phyloP scores from a whole-genome alignment of 148 eudicot genomes.

The Chenopodium suecicum region DNA sequence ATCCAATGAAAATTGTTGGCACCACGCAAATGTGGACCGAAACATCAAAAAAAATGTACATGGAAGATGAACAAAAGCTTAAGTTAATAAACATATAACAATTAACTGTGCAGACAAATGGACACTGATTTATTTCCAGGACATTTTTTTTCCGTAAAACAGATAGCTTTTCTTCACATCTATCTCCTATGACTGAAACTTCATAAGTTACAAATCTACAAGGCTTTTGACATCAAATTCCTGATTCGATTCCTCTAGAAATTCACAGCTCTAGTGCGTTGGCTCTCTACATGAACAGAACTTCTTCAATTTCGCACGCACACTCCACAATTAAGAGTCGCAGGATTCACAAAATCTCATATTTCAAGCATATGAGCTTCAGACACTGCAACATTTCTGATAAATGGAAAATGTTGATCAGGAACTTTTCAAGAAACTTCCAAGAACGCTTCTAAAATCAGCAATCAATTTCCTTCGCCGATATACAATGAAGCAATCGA shows the following conservation, averaged over 20 bases:
- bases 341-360: constrained; percentile 8
- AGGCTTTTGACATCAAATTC: constrained; percentile 35
- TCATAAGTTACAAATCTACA: constrained; percentile 40
- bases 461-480: constrained; percentile 18
- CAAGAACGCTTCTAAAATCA: constrained; percentile 25
- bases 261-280: constrained; percentile 9
- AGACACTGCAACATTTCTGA: constrained; percentile 16
- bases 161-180: constrained; percentile 21
- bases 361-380: constrained; percentile 15
- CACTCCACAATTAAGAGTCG: constrained; percentile 15
- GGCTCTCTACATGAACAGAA: constrained; percentile 6
- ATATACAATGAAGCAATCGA: constrained; percentile 33
- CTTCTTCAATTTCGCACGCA: constrained; percentile 8
- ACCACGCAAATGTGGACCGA: background rate
- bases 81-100: constrained; percentile 16
- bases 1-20: too few species aligned
- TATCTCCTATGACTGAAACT: constrained; percentile 27
- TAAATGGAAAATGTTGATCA: constrained; percentile 12
- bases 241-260: constrained; percentile 16
- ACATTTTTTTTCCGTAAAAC: constrained; percentile 18
- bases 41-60: background rate
- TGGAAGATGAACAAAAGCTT: constrained; percentile 7
- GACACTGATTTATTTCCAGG: constrained; percentile 39
- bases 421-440: constrained; percentile 17
- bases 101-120: constrained; percentile 26